These are phyloP conservation scores for Trichoderma sp. DNA, from an alignment of 2,329 filamentous ascomycete species.

Conservation along the genomic window DNA sequence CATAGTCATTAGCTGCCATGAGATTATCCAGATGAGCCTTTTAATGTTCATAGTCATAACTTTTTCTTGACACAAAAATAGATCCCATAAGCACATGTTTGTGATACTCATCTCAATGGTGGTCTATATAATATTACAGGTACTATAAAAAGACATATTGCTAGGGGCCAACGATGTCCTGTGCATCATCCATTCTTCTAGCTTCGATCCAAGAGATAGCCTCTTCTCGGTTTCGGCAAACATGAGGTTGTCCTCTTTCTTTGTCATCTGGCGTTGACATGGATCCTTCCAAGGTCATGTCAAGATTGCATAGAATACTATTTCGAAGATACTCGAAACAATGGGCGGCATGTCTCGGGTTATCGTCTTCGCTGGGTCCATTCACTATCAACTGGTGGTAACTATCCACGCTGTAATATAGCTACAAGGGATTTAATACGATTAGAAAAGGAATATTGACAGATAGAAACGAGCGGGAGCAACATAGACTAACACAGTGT, in stretches of 20 bases:
- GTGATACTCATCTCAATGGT: background rate
- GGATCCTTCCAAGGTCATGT: background rate
- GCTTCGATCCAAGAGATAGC: constrained; percentile 2
- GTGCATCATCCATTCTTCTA: constrained; percentile 1
- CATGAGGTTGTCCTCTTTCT: background rate
- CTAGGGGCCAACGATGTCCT: constrained; percentile 1
- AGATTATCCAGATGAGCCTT: too few species aligned
- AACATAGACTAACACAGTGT: background rate
- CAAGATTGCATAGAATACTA: constrained; percentile 3
- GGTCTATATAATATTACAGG: background rate
- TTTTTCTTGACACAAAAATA: background rate
- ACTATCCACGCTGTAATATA: constrained; percentile 5
- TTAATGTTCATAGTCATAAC: too few species aligned
- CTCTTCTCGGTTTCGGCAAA: background rate
- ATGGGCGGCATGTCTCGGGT: background rate
- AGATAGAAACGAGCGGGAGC: background rate
- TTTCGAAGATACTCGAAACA: constrained; percentile 8
- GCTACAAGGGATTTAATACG: background rate
- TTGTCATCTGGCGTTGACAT: constrained; percentile 4
- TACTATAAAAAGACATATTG: background rate
- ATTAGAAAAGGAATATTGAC: background rate
- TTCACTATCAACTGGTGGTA: constrained; percentile 1
- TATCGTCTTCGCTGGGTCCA: background rate
- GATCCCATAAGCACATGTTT: background rate
- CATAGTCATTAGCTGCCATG: too few species aligned